Conservation (phyloP, 2,329 filamentous ascomycete species). For the Chrysoporthe puriensis region DNA sequence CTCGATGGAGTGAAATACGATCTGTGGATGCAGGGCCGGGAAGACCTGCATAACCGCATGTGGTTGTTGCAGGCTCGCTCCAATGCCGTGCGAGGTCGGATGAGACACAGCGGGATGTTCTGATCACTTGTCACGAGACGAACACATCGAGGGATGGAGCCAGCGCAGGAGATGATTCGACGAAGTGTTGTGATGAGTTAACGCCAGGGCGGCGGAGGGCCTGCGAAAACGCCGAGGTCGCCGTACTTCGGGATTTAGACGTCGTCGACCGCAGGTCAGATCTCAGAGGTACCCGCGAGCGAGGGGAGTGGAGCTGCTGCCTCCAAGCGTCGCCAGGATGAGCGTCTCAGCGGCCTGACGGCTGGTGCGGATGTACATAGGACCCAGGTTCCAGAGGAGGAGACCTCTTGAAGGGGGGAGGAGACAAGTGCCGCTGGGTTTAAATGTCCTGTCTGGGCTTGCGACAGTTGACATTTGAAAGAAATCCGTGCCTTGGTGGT, state of each 20-base stretch:
- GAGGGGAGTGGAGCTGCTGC: neutral
- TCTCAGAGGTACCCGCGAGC: neutral
- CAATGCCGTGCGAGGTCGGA: neutral
- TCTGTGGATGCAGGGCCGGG: slow-evolving; percentile 3
- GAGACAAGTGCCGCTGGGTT: neutral
- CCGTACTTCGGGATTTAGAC: neutral
- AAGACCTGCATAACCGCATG: slow-evolving; percentile 1
- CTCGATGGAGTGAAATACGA: slow-evolving; percentile 11
- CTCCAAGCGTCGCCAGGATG: neutral
- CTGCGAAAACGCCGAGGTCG: neutral
- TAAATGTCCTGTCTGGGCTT: neutral
- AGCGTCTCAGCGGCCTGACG: neutral
- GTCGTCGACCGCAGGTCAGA: neutral
- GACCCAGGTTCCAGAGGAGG: neutral
- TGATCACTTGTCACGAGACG: neutral
- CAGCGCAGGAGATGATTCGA: neutral
- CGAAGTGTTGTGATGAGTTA: neutral
- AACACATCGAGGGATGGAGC: neutral
- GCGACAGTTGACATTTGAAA: neutral
- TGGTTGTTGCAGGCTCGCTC: neutral
- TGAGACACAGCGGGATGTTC: neutral
- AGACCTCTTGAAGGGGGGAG: neutral
- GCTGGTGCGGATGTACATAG: neutral
- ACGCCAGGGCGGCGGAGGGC: neutral
- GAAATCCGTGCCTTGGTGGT: neutral